Percentiles rank a stretch among this genome's conserved stretches.
Conservation (phyloP, 805 yeast genomes). For the Lachancea mirantina region DNA sequence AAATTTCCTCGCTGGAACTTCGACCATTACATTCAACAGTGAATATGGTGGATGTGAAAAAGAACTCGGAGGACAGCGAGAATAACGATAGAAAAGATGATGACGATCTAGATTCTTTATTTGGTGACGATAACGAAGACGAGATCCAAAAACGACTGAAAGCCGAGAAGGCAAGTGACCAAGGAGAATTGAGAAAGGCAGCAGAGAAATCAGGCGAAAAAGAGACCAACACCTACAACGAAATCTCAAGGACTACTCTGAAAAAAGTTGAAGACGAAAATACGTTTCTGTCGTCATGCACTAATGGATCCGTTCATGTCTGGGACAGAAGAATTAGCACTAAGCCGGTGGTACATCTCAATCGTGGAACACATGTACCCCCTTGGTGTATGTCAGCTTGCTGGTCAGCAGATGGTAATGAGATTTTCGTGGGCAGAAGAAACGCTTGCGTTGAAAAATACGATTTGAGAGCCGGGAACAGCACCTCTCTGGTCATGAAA, state of each 20-base stretch:
- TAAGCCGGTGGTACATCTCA: constrained; percentile 37
- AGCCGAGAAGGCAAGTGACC: constrained; percentile 9
- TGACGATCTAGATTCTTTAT: constrained; percentile 48
- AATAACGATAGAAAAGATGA: constrained; percentile 31
- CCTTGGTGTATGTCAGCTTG: constrained; percentile 92
- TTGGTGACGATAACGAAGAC: constrained; percentile 50
- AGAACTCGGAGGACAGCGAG: constrained; percentile 17
- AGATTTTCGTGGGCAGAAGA: constrained; percentile 77
- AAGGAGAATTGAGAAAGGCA: constrained; percentile 10
- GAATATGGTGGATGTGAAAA: constrained; percentile 33
- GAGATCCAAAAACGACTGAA: no score
- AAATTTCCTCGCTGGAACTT: constrained; percentile 67
- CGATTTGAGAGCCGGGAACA: constrained; percentile 51
- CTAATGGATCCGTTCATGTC: constrained; percentile 72
- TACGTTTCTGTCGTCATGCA: constrained; percentile 69
- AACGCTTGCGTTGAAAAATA: constrained; percentile 79
- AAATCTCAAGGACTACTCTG: constrained; percentile 22
- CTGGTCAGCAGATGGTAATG: constrained; percentile 82
- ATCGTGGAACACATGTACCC: constrained; percentile 59
- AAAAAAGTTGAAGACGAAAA: constrained; percentile 34
- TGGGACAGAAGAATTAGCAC: constrained; percentile 67
- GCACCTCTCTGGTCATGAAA: constrained; percentile 51
- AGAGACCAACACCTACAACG: constrained; percentile 12
- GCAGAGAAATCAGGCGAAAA: constrained; percentile 3
- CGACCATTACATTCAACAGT: constrained; percentile 50